Evolutionary conservation across 164 flowering plant genomes (phyloP), one percentile per base, ranked within the genome.

Genomic region (Stephania japonica): DNA sequence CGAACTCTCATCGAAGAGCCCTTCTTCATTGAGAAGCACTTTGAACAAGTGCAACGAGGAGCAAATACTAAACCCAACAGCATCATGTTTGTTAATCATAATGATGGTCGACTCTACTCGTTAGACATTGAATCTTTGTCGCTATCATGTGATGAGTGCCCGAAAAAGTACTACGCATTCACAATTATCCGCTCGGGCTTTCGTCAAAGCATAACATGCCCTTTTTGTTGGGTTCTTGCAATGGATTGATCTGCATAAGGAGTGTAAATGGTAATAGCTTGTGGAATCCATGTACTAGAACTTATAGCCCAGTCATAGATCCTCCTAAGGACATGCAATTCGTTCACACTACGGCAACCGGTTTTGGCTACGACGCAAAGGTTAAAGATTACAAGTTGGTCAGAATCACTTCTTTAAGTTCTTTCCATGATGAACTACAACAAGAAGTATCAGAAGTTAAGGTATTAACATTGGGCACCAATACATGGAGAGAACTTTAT

Each of bases 351-450:
- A 26, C 4, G 25, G 4, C 7, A 9, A 1, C 1, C 25, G 65
- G 65, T n/a, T 63, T 63, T 63, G 65, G 65, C 25, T 63, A 63
- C 65, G 65, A 63, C 23, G 65, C n/a, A 63, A 63, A n/a, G n/a
- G 25, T 8, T 8, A 63, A 63, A 63, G 65, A 63, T 63, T 63
- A 63, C 23, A 63, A 63, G 23, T 8, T 63, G 65, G 65, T 63
- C n/a, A 63, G 18, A 8, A 21, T 63, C 25, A 26, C 25, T 8
- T 14, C 1, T 32, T 32, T 63, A 5, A 26, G 7, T 8, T 14
- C 1, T 32, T 32, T 32, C 38, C 38, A 32, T 32, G 38, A 32
- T 32, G 3, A 32, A 32, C 38, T 32, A n/a, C 23, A n/a, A 14
- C 23, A n/a, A 21, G 18, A 63, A 6, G 8, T 0, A 63, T 8